phyloP scores from a whole-genome alignment of 2,329 filamentous ascomycete species.

The Colletotrichum chlorophyti region DNA sequence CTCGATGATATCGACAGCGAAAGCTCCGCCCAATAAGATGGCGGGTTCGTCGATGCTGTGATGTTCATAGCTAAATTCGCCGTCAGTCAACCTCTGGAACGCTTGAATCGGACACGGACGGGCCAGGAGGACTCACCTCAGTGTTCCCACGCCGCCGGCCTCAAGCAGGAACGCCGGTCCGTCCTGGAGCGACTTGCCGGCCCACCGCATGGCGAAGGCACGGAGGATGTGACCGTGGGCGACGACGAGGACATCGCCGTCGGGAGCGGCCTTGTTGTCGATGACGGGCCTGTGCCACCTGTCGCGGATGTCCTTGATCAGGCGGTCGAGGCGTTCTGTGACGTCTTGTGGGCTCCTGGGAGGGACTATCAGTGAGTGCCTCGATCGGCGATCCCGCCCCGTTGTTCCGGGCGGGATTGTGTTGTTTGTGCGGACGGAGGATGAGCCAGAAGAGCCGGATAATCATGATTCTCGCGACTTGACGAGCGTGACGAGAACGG shows the following conservation, averaged over 20 bases:
- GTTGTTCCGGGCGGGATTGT: no score
- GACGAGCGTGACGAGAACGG: no score
- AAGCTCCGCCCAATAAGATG: conserved; percentile 77
- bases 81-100: not conserved
- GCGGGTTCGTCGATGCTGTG: conserved; percentile 80
- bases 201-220: conserved; percentile 88
- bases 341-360: conserved; percentile 74
- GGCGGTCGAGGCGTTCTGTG: conserved; percentile 71
- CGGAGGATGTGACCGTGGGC: conserved; percentile 91
- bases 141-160: conserved; percentile 81
- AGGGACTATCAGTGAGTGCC: not conserved
- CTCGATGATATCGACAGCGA: conserved; percentile 55
- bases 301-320: conserved; percentile 78
- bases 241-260: conserved; percentile 65
- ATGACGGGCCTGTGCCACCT: conserved; percentile 70
- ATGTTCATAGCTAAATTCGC: conserved; percentile 73
- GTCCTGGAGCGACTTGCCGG: conserved; percentile 73
- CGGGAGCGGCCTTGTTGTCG: conserved; percentile 42
- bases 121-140: conserved; percentile 62
- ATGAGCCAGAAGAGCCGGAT: no score
- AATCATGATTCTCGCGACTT: no score
- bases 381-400: no score
- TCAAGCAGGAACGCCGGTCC: conserved; percentile 86
- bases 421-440: not conserved
- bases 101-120: not conserved